Base-by-base conservation (phyloP, 2,329 filamentous ascomycete species). In the Curvularia sp. region DNA sequence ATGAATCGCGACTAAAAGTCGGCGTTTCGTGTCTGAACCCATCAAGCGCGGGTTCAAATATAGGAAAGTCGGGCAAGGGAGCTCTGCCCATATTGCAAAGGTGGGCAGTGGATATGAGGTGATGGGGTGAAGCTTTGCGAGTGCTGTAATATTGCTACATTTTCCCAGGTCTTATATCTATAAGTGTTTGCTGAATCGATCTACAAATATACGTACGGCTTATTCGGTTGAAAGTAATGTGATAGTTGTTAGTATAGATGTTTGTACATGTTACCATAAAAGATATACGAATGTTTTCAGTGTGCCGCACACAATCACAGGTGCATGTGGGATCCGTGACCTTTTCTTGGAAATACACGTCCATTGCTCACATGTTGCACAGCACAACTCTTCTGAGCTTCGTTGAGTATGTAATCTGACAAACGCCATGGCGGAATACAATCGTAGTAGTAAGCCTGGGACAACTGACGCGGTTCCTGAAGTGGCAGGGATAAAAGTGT, bases 11-110 rank as follows among this genome's bases (percentile, higher is more conserved):
- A 51, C 54, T 43, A 50, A 69, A 73, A 53, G 70, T 62, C 10
- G 71, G 68, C 62, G 67, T 62, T 18, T 57, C 59, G 18, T 57
- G 50, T 41, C 57, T 56, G 46, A 51, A 52, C n/a, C 64, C 59
- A 22, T 67, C 59, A 15, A 48, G 8, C n/a, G 31, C 31, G 18
- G 33, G 53, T 18, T 39, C 8, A 30, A 64, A 65, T 2, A 49
- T 5, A 22, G 49, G 38, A 18, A 46, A 26, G 8, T 13, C 10
- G 30, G 41, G 54, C 20, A 38, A 18, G 8, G 18, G 18, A 26
- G 18, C 3, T n/a, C 18, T 22, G 30, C 56, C 4, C 61, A 63
- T 64, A 4, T 10, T 22, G 39, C n/a, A 12, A 38, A 46, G 10
- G 10, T 10, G 5, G 18, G 28, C 7, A 38, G 22, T 5, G 24